A percentile compares a stretch with the other conserved stretches of the same genome.
phyloP scores from a whole-genome alignment of 2,329 filamentous ascomycete species.

The Aspergillus uvarum region DNA sequence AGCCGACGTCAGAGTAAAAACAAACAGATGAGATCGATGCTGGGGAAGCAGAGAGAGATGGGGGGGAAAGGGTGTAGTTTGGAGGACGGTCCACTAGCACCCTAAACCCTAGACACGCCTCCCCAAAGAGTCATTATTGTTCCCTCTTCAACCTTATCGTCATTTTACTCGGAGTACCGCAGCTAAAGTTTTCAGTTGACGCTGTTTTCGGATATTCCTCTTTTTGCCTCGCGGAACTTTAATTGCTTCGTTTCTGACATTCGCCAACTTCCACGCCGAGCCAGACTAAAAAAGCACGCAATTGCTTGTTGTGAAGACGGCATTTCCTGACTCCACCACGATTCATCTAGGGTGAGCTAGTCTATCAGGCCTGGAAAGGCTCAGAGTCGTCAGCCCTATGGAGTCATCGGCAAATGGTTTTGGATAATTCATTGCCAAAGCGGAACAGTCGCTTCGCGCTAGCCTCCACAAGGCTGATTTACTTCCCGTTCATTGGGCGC shows the following conservation, averaged over 20 bases:
- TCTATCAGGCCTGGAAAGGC: not conserved
- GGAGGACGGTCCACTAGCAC: not conserved
- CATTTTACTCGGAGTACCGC: too few relatives aligned
- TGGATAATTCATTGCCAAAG: not conserved
- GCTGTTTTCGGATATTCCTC: not conserved
- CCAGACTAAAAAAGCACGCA: not conserved
- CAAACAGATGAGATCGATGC: not conserved
- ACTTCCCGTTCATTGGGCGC: not conserved
- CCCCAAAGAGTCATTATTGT: not conserved
- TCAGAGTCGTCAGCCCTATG: conserved; percentile 1
- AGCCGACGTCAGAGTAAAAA: not conserved
- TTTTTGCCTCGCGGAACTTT: not conserved
- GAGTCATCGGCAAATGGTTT: not conserved
- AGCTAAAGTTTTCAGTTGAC: not conserved
- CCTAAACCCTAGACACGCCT: not conserved
- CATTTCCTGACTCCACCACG: not conserved
- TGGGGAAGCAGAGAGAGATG: not conserved
- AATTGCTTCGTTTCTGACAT: not conserved
- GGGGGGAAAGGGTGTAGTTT: too few relatives aligned
- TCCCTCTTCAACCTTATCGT: not conserved
- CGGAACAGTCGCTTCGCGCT: conserved; percentile 1
- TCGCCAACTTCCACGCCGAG: not conserved
- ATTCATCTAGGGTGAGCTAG: not conserved
- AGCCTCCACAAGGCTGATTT: conserved; percentile 6
- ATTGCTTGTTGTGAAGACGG: not conserved